Evolutionary conservation across 2,329 filamentous ascomycete genomes (phyloP).

Genomic region (Botryotinia globosa): DNA sequence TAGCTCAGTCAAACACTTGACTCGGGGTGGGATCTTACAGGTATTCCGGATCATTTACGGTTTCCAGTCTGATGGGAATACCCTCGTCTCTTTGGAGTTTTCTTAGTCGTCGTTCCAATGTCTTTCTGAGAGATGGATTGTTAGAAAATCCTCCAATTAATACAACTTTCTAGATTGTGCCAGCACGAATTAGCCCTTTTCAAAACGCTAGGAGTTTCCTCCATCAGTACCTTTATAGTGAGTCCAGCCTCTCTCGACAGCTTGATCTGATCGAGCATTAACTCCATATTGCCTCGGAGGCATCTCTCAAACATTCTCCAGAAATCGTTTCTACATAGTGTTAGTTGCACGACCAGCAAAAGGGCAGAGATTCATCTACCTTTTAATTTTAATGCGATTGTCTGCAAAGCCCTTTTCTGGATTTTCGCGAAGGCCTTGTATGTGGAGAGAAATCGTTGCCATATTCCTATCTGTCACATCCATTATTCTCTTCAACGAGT

Average conservation of each 20-base stretch:
- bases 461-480: neutral
- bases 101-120: neutral
- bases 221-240: neutral
- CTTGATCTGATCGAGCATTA: conserved; percentile 14
- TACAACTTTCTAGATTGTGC: neutral
- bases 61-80: neutral
- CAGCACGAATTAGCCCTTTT: neutral
- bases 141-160: conserved; percentile 12
- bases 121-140: conserved; percentile 1
- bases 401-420: neutral
- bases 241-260: neutral
- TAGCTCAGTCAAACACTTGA: neutral
- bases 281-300: neutral
- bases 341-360: neutral
- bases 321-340: neutral
- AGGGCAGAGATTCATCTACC: neutral
- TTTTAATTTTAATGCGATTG: neutral
- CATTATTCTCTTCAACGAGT: conserved; percentile 16
- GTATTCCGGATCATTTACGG: neutral
- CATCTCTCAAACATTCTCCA: neutral
- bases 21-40: neutral
- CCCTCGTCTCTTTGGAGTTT: neutral
- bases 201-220: neutral
- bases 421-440: neutral
- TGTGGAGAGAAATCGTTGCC: neutral